phyloP scores from a whole-genome alignment of 306 rosid species.

The Vigna nakashimae region DNA sequence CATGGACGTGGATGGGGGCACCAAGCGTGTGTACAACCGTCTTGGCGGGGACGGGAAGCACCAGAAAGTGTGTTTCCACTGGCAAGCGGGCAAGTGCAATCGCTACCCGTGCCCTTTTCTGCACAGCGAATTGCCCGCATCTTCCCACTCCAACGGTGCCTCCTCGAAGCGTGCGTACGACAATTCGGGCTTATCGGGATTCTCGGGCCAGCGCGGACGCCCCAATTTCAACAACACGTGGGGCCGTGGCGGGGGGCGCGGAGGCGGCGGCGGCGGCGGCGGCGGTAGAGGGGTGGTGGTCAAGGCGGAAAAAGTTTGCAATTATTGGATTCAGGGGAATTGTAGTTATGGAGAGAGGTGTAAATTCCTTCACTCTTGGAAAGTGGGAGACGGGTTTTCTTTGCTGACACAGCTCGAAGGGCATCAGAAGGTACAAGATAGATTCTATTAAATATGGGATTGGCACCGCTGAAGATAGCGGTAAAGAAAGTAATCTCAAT shows the following conservation, averaged over 20 bases:
- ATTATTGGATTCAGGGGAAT: conserved; percentile 79
- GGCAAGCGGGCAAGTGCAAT: conserved; percentile 95
- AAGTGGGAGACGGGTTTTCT: conserved; percentile 80
- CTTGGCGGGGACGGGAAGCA: conserved; percentile 63
- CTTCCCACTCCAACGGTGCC: conserved; percentile 60
- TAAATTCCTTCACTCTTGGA: conserved; percentile 86
- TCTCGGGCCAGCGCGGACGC: conserved; percentile 63
- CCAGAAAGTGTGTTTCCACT: conserved; percentile 86
- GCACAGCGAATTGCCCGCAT: conserved; percentile 69
- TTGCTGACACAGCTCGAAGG: conserved; percentile 87
- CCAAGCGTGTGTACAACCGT: conserved; percentile 79
- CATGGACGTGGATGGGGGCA: conserved; percentile 85
- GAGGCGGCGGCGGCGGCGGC: conserved; percentile 47
- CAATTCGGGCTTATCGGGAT: conserved; percentile 53
- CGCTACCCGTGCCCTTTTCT: conserved; percentile 78
- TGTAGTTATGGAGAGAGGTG: conserved; percentile 83
- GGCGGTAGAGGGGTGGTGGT: conserved; percentile 56
- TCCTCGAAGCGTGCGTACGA: conserved; percentile 70
- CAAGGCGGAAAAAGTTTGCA: conserved; percentile 76
- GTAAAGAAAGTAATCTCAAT: background rate
- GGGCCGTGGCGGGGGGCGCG: conserved; percentile 68
- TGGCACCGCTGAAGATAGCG: background rate
- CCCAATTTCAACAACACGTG: conserved; percentile 53
- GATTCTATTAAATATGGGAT: background rate
- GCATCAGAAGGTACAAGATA: conserved; percentile 69